Conservation (phyloP, 805 yeast species). For the Alloascoidea hylecoeti region DNA sequence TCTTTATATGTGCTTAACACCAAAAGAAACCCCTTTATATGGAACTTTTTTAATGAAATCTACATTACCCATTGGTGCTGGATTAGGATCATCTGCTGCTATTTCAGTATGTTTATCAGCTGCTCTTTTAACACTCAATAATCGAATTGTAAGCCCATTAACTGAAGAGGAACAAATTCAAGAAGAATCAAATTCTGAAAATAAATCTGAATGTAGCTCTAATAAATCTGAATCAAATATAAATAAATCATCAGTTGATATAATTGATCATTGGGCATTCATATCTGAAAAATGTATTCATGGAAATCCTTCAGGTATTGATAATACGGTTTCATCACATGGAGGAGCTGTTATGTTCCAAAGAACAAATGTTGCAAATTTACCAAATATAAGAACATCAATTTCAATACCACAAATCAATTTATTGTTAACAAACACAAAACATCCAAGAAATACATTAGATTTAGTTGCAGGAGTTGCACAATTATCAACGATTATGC, state of each 20-base stretch:
- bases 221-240: conserved; percentile 1
- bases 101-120: conserved; percentile 73
- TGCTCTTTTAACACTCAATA: conserved; percentile 52
- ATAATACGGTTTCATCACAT: conserved; percentile 87
- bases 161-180: too few relatives aligned
- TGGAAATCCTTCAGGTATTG: conserved; percentile 95
- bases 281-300: conserved; percentile 93
- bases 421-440: conserved; percentile 71
- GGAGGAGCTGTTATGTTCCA: conserved; percentile 94
- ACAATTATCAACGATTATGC: conserved; percentile 31
- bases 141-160: conserved; percentile 29
- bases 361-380: conserved; percentile 32
- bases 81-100: conserved; percentile 90
- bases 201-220: neutral
- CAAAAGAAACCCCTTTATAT: neutral
- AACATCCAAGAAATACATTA: conserved; percentile 80
- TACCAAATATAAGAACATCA: conserved; percentile 47
- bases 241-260: conserved; percentile 26
- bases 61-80: conserved; percentile 91
- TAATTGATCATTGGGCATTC: conserved; percentile 77
- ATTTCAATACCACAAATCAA: conserved; percentile 66
- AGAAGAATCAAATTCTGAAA: conserved; percentile 13
- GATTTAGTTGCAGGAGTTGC: conserved; percentile 69
- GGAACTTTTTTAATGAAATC: conserved; percentile 57
- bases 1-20: conserved; percentile 47